These are phyloP conservation scores for Trichoderma guizhouense DNA, from an alignment of 2,329 filamentous ascomycete genomes.

Conservation along the genomic window DNA sequence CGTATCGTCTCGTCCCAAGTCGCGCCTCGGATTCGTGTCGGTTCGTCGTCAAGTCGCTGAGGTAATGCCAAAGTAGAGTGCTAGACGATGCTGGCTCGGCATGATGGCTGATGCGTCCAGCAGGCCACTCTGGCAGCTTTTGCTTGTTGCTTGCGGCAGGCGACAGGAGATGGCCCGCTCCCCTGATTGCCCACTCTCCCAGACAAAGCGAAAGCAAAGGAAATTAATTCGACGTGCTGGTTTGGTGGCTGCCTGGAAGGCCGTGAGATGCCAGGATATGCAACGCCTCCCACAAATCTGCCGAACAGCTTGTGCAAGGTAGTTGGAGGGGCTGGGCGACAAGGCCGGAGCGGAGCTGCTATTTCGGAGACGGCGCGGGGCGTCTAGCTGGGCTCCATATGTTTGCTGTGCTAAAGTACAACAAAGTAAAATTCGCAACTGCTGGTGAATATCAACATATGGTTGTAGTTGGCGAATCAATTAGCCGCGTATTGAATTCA, in stretches of 20 bases:
- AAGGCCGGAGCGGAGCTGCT: not conserved
- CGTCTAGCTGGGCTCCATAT: not conserved
- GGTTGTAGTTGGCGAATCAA: not conserved
- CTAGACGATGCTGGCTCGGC: conserved; percentile 29
- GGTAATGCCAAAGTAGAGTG: conserved; percentile 26
- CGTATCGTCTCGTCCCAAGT: not conserved
- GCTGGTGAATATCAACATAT: not conserved
- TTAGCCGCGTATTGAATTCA: not conserved
- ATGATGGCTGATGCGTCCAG: conserved; percentile 28
- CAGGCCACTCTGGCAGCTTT: not conserved
- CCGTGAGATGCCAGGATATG: not conserved
- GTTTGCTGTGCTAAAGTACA: not conserved
- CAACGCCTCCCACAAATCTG: conserved; percentile 6
- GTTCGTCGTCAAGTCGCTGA: conserved; percentile 25
- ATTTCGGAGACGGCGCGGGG: conserved; percentile 6
- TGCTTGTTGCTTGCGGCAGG: not conserved
- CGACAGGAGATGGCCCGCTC: not conserved
- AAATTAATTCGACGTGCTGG: not conserved
- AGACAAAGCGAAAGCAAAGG: not conserved
- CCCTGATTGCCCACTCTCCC: conserved; percentile 2
- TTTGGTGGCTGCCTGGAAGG: conserved; percentile 10
- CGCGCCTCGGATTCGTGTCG: not conserved
- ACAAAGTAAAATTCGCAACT: not conserved
- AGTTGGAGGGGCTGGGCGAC: not conserved
- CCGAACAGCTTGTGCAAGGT: not conserved